phyloP scores from a whole-genome alignment of 768 basidiomycete genomes.

The Suillus plorans region DNA sequence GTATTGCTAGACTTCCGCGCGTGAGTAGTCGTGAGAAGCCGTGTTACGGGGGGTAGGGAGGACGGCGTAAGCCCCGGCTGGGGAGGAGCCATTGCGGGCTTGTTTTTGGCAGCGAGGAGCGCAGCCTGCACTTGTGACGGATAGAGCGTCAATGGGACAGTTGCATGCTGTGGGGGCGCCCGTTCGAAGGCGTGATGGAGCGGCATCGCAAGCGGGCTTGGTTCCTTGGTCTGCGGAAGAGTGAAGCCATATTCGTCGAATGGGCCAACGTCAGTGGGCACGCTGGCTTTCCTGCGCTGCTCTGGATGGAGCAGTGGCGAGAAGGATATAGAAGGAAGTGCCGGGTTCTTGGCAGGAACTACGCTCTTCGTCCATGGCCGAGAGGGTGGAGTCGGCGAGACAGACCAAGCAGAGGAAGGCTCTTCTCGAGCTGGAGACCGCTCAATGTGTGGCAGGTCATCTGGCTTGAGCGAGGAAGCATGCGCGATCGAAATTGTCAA shows the following conservation, averaged over 20 bases:
- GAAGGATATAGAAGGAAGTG: constrained; percentile 37
- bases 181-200: constrained; percentile 42
- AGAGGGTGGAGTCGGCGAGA: constrained; percentile 29
- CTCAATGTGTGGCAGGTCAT: constrained; percentile 31
- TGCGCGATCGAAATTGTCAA: constrained; percentile 46
- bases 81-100: background rate
- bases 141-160: constrained; percentile 16
- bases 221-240: constrained; percentile 20
- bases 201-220: constrained; percentile 36
- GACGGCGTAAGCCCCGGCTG: constrained; percentile 8
- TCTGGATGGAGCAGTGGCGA: constrained; percentile 33
- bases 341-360: constrained; percentile 21
- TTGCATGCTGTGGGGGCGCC: constrained; percentile 13
- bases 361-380: constrained; percentile 25
- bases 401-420: constrained; percentile 31
- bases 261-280: constrained; percentile 37
- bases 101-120: background rate
- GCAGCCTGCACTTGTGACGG: constrained; percentile 20
- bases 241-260: constrained; percentile 25
- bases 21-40: constrained; percentile 43
- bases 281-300: constrained; percentile 32
- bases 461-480: constrained; percentile 30
- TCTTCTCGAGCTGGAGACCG: constrained; percentile 21
- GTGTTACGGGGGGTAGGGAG: constrained; percentile 38
- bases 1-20: constrained; percentile 35